Evolutionary conservation across 2,329 filamentous ascomycete genomes (phyloP).

Genomic region (Ceratocystis albifundus): DNA sequence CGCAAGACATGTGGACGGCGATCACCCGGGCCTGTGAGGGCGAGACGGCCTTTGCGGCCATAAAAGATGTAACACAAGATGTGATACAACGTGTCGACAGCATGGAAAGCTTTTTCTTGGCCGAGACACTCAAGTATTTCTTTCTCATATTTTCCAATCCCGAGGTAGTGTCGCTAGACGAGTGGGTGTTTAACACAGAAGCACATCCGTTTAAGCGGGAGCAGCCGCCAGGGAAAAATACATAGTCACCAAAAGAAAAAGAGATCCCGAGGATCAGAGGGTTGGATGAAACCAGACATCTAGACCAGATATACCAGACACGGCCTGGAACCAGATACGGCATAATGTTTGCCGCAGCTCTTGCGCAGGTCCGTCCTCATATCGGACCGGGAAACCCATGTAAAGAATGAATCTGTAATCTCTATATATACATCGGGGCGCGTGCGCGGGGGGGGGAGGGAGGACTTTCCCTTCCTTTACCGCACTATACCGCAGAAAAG

Average conservation of each 20-base stretch:
- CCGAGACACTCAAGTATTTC: conserved; percentile 57
- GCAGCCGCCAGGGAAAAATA: conserved; percentile 15
- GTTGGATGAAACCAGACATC: no score
- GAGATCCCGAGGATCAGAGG: not conserved
- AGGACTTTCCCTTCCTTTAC: not conserved
- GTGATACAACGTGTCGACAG: conserved; percentile 27
- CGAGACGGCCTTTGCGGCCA: conserved; percentile 50
- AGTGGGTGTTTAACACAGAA: conserved; percentile 50
- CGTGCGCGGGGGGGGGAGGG: no score
- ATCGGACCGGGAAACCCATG: no score
- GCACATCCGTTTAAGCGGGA: conserved; percentile 39
- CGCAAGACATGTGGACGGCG: conserved; percentile 62
- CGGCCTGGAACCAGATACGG: no score
- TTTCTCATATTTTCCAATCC: conserved; percentile 52
- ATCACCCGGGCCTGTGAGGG: conserved; percentile 51
- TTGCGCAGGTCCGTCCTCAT: no score
- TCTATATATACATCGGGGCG: conserved; percentile 7
- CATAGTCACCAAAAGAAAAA: no score
- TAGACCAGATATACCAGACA: no score
- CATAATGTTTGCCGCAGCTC: no score
- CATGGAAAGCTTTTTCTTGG: conserved; percentile 54
- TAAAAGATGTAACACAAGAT: conserved; percentile 47
- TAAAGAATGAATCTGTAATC: conserved; percentile 2
- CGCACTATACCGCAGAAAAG: conserved; percentile 2
- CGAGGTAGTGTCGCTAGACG: conserved; percentile 46